Evolutionary conservation across 768 basidiomycete genomes (phyloP).

Genomic region (Russula griseocarnosa): DNA sequence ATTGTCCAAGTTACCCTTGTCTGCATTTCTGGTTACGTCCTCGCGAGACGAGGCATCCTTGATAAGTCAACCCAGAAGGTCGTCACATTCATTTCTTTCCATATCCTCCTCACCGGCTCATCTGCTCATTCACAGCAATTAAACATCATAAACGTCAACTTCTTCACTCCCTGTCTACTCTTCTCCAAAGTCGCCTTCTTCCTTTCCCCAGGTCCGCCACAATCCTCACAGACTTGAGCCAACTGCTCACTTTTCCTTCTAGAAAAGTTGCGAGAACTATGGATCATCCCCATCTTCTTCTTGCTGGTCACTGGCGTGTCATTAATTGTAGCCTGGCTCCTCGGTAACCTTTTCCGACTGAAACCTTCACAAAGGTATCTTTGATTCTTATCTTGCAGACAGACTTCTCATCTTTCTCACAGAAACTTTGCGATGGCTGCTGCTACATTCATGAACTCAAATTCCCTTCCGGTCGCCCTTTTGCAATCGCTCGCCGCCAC

Average conservation of each 20-base stretch:
- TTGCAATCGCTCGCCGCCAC: constrained; percentile 87
- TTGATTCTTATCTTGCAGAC: constrained; percentile 21
- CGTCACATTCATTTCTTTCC: constrained; percentile 24
- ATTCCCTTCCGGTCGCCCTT: constrained; percentile 90
- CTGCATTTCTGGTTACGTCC: constrained; percentile 77
- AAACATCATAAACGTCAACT: constrained; percentile 77
- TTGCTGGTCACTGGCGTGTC: constrained; percentile 69
- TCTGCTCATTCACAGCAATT: constrained; percentile 49
- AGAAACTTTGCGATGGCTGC: constrained; percentile 79
- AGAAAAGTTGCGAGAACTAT: constrained; percentile 78
- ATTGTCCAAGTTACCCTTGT: constrained; percentile 86
- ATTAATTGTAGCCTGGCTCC: constrained; percentile 57
- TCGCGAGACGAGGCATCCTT: constrained; percentile 74
- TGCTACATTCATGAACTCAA: constrained; percentile 91
- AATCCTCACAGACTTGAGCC: neutral
- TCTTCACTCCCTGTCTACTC: constrained; percentile 84
- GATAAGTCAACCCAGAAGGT: constrained; percentile 91
- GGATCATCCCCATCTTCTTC: constrained; percentile 86
- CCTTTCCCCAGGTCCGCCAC: constrained; percentile 53
- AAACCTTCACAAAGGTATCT: constrained; percentile 68
- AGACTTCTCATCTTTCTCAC: constrained; percentile 6
- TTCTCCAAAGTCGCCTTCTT: constrained; percentile 97
- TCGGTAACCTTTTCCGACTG: constrained; percentile 63
- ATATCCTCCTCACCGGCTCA: neutral
- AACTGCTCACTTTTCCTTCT: neutral